Conservation (phyloP, 2,329 filamentous ascomycete genomes). For the Pseudodiploospora longispora region DNA sequence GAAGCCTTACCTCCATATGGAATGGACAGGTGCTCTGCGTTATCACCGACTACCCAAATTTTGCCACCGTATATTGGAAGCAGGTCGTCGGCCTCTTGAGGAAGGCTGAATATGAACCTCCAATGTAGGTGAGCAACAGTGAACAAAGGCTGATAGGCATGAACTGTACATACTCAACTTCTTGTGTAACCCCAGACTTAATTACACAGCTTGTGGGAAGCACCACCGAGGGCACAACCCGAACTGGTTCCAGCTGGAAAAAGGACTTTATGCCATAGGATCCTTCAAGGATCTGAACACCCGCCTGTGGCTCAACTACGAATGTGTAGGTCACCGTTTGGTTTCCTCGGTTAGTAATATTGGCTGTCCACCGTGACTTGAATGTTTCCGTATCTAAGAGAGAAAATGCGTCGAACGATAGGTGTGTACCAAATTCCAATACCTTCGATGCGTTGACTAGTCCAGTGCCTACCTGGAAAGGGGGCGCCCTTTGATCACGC, state of each 20-base stretch:
- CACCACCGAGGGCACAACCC: constrained; percentile 19
- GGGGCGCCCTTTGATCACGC: constrained; percentile 20
- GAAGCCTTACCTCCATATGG: constrained; percentile 29
- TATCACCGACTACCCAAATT: constrained; percentile 30
- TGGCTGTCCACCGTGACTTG: constrained; percentile 21
- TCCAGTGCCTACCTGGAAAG: constrained; percentile 38
- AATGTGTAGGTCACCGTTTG: constrained; percentile 33
- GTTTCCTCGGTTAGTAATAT: constrained; percentile 36
- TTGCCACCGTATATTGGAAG: constrained; percentile 38
- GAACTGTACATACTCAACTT: constrained; percentile 16
- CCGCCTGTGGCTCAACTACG: constrained; percentile 31
- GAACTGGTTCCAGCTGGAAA: constrained; percentile 18
- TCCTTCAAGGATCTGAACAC: constrained; percentile 24
- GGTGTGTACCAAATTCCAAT: constrained; percentile 26
- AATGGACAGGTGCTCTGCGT: constrained; percentile 32
- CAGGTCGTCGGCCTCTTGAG: constrained; percentile 21
- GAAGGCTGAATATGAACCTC: constrained; percentile 23
- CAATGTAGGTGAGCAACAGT: neutral
- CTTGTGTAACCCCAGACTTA: constrained; percentile 20
- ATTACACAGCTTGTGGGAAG: constrained; percentile 20
- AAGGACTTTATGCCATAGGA: constrained; percentile 20
- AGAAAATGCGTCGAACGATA: constrained; percentile 34
- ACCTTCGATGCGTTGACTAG: constrained; percentile 37
- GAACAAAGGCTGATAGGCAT: neutral
- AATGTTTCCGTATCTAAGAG: constrained; percentile 43